Evolutionary conservation across 345 rosid genomes (phyloP).

Genomic region (Brassica cretica): DNA sequence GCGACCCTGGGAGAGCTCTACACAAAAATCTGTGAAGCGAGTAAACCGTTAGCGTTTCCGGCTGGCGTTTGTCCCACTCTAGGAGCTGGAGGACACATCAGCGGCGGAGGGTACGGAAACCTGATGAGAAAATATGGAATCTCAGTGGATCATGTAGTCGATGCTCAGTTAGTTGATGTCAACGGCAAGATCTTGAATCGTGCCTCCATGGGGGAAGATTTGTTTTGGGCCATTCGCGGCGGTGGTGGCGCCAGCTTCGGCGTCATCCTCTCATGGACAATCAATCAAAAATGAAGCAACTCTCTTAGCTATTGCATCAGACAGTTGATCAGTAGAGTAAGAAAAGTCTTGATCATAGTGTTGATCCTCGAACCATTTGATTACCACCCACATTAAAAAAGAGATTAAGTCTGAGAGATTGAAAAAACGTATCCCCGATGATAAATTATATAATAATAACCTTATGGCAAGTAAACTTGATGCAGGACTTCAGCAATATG

Average conservation of each 20-base stretch:
- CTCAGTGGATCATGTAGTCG: constrained; percentile 50
- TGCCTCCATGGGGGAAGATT: constrained; percentile 50
- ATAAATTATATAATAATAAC: too few species aligned
- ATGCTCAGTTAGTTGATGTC: constrained; percentile 53
- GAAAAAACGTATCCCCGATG: too few species aligned
- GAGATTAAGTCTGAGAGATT: too few species aligned
- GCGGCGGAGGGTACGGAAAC: constrained; percentile 61
- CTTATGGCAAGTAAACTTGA: too few species aligned
- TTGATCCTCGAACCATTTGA: too few species aligned
- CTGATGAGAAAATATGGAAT: constrained; percentile 59
- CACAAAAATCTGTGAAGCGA: constrained; percentile 45
- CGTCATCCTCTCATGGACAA: constrained; percentile 46
- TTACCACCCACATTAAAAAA: too few species aligned
- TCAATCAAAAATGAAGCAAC: constrained; percentile 21
- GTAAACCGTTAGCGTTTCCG: constrained; percentile 48
- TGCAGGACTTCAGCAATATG: background rate
- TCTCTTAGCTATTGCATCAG: too few species aligned
- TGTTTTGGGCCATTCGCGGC: constrained; percentile 66
- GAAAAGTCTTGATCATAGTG: too few species aligned
- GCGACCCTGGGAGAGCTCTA: constrained; percentile 59
- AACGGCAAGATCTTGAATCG: constrained; percentile 49
- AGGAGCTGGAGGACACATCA: constrained; percentile 54
- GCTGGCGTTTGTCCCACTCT: constrained; percentile 48
- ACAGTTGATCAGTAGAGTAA: too few species aligned
- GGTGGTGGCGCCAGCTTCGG: constrained; percentile 64